These are phyloP conservation scores for Fusarium sp. DNA, from an alignment of 2,329 filamentous ascomycete genomes.

Conservation along the genomic window DNA sequence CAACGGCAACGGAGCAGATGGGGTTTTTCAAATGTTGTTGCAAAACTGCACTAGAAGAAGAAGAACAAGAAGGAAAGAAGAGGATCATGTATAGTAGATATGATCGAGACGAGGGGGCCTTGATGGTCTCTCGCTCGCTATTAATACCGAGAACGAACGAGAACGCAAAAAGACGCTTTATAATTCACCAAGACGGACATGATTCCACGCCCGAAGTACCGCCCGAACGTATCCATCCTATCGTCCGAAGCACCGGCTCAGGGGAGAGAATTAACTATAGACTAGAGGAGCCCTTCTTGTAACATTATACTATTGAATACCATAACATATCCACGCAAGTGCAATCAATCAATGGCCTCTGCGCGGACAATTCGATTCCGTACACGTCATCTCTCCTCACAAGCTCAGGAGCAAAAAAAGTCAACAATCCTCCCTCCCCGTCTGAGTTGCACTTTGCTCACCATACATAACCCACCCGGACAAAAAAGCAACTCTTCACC, in stretches of 20 bases:
- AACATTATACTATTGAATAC: not conserved
- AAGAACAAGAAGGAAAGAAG: not conserved
- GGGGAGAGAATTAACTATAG: not conserved
- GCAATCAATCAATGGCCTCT: not conserved
- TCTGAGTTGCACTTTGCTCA: not conserved
- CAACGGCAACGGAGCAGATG: slow-evolving; percentile 30
- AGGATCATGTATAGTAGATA: slow-evolving; percentile 35
- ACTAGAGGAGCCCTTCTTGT: not conserved
- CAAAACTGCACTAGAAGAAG: not conserved
- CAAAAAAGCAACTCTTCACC: not conserved
- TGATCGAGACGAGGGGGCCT: slow-evolving; percentile 28
- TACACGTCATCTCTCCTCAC: not conserved
- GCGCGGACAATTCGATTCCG: slow-evolving; percentile 32
- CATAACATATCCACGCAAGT: not conserved
- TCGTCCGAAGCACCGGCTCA: not conserved
- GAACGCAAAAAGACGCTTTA: not conserved
- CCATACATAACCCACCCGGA: not conserved
- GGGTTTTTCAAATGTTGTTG: not conserved
- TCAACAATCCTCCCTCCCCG: not conserved
- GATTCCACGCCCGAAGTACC: not conserved
- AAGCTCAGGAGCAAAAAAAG: no score
- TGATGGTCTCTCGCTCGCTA: slow-evolving; percentile 36
- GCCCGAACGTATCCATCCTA: not conserved
- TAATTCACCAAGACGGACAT: not conserved
- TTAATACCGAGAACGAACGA: slow-evolving; percentile 34